A percentile compares a stretch with the other conserved stretches of the same genome.
These are phyloP conservation scores for Penicillium sp. DNA, from an alignment of 2,329 filamentous ascomycete species.

Conservation along the genomic window DNA sequence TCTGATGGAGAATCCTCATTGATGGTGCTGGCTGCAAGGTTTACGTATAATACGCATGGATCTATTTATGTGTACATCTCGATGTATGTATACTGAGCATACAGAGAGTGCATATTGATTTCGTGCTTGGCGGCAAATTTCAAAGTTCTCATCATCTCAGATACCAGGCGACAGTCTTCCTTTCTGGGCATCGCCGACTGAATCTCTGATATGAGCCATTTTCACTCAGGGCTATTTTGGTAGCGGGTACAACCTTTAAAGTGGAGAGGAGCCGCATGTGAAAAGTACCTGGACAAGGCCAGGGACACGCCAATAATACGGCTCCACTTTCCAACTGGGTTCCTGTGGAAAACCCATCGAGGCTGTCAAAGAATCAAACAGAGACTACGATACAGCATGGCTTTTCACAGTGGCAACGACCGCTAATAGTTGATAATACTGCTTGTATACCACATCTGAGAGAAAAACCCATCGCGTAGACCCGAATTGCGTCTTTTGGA, in stretches of 20 bases:
- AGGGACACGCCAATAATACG: conserved; percentile 15
- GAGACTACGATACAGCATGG: neutral
- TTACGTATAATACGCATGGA: neutral
- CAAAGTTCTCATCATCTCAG: too few relatives aligned
- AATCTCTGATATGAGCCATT: conserved; percentile 23
- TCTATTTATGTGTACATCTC: neutral
- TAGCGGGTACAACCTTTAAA: conserved; percentile 21
- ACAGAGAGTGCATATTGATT: too few relatives aligned
- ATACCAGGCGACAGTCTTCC: neutral
- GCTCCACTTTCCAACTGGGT: conserved; percentile 15
- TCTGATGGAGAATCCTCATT: neutral
- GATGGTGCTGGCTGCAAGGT: neutral
- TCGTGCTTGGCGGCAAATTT: too few relatives aligned
- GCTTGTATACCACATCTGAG: too few relatives aligned
- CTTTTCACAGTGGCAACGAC: too few relatives aligned
- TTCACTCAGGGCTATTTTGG: conserved; percentile 9
- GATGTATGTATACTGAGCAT: neutral
- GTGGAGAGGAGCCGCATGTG: conserved; percentile 22
- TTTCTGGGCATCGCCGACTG: neutral
- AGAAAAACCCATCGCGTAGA: neutral
- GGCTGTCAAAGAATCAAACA: neutral
- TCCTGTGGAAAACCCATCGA: neutral
- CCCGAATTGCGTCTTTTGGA: neutral
- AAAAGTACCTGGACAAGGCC: conserved; percentile 19
- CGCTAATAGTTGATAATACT: too few relatives aligned